Percentiles rank a stretch among this genome's conserved stretches.
phyloP scores from a whole-genome alignment of 2,329 filamentous ascomycete genomes.

The Penicillium occitanis region DNA sequence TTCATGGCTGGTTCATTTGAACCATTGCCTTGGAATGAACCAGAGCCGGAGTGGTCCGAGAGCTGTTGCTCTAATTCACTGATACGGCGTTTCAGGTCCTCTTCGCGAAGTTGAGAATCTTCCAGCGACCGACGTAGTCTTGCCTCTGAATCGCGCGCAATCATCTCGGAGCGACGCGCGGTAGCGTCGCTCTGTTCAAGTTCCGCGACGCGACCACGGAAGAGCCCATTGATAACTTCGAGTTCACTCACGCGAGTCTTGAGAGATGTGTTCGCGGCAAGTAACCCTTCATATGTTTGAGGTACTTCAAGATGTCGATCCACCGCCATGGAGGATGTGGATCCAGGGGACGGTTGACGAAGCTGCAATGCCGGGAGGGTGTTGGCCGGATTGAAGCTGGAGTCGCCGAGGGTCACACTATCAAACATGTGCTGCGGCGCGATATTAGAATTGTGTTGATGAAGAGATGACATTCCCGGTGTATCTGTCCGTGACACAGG shows the following conservation, averaged over 20 bases:
- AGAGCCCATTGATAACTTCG: slow-evolving; percentile 88
- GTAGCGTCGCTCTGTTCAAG: slow-evolving; percentile 74
- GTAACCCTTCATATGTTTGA: slow-evolving; percentile 75
- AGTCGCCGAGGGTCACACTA: slow-evolving; percentile 65
- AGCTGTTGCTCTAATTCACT: slow-evolving; percentile 68
- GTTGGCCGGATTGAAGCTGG: slow-evolving; percentile 61
- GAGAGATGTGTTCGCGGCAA: slow-evolving; percentile 78
- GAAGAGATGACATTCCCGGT: slow-evolving; percentile 58
- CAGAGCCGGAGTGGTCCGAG: slow-evolving; percentile 33
- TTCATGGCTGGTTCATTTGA: slow-evolving; percentile 53
- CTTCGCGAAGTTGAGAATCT: slow-evolving; percentile 74
- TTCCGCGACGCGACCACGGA: slow-evolving; percentile 70
- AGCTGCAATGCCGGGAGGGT: slow-evolving; percentile 53
- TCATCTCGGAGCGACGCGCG: slow-evolving; percentile 60
- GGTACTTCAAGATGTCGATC: slow-evolving; percentile 67
- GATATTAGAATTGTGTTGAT: slow-evolving; percentile 66
- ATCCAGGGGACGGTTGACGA: slow-evolving; percentile 60
- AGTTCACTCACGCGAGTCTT: slow-evolving; percentile 94
- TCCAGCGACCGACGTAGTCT: slow-evolving; percentile 66
- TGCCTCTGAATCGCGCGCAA: slow-evolving; percentile 55
- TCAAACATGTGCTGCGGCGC: slow-evolving; percentile 79
- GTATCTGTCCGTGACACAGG: slow-evolving; percentile 78
- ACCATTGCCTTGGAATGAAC: slow-evolving; percentile 25
- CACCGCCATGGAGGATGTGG: slow-evolving; percentile 55
- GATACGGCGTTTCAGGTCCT: slow-evolving; percentile 77